Percentiles rank a stretch among this genome's conserved stretches.
Evolutionary conservation across 176 grass and related monocot genomes (phyloP).

Genomic region (Rhynchospora breviuscula): DNA sequence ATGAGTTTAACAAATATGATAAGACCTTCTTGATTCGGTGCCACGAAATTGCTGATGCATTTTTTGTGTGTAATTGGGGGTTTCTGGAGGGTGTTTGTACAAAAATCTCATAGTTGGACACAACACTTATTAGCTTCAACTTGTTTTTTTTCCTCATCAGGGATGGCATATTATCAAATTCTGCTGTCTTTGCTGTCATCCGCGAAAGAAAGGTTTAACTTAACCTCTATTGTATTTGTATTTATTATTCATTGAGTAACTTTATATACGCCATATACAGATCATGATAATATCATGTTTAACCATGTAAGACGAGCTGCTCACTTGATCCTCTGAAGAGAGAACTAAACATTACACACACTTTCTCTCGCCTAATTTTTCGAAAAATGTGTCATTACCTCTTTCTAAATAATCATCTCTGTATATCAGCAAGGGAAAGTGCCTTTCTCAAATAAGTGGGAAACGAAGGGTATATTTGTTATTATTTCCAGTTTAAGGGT

Average conservation of each 20-base stretch:
- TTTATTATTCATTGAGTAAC: neutral
- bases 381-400: neutral
- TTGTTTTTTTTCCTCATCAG: slow-evolving; percentile 26
- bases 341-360: neutral
- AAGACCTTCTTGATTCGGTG: slow-evolving; percentile 19
- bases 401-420: neutral
- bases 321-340: neutral
- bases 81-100: too few relatives aligned
- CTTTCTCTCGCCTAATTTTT: neutral
- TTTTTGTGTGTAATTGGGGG: slow-evolving; percentile 3
- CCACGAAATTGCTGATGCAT: neutral
- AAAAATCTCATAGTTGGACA: neutral
- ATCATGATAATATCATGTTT: neutral
- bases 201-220: slow-evolving; percentile 58
- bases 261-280: neutral
- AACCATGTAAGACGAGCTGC: neutral
- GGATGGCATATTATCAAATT: slow-evolving; percentile 74
- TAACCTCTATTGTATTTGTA: neutral
- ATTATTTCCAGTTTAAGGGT: neutral
- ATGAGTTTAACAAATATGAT: slow-evolving; percentile 6
- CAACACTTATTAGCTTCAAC: neutral
- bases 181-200: slow-evolving; percentile 77
- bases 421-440: neutral
- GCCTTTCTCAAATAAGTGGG: neutral
- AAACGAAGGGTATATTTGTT: neutral